Percentiles rank a stretch among this genome's conserved stretches.
Evolutionary conservation across 306 rosid species (phyloP).

Genomic region (Trifolium subterraneum): DNA sequence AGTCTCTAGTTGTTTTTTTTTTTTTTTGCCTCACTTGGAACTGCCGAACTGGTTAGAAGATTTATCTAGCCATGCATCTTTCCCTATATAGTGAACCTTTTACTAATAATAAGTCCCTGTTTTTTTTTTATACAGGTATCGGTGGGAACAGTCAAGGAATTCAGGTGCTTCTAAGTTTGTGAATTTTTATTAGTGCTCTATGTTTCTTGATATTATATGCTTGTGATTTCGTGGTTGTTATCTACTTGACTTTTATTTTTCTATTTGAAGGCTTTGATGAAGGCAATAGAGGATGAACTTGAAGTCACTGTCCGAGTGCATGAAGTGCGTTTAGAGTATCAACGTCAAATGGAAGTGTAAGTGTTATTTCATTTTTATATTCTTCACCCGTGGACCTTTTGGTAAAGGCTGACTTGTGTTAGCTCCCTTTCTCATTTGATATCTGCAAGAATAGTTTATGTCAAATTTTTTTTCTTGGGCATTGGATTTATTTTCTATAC

Average conservation of each 20-base stretch:
- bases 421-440: background rate
- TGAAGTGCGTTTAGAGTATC: slow-evolving; percentile 92
- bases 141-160: slow-evolving; percentile 73
- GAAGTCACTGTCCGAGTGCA: slow-evolving; percentile 91
- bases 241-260: slow-evolving; percentile 31
- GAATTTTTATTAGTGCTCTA: slow-evolving; percentile 16
- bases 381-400: background rate
- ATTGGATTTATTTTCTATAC: background rate
- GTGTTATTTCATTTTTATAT: slow-evolving; percentile 39
- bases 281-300: slow-evolving; percentile 88
- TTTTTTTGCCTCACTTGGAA: slow-evolving; percentile 63
- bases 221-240: background rate
- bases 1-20: slow-evolving; percentile 16
- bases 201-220: background rate
- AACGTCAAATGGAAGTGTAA: slow-evolving; percentile 91
- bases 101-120: background rate
- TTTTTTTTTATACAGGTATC: slow-evolving; percentile 49
- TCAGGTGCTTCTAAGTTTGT: slow-evolving; percentile 62
- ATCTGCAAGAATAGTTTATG: background rate
- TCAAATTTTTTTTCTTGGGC: background rate
- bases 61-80: slow-evolving; percentile 27
- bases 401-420: background rate
- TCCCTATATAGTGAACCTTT: slow-evolving; percentile 11
- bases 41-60: slow-evolving; percentile 59
- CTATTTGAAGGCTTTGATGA: slow-evolving; percentile 78